phyloP scores from a whole-genome alignment of 176 grass and related monocot species.

The Cocos nucifera region DNA sequence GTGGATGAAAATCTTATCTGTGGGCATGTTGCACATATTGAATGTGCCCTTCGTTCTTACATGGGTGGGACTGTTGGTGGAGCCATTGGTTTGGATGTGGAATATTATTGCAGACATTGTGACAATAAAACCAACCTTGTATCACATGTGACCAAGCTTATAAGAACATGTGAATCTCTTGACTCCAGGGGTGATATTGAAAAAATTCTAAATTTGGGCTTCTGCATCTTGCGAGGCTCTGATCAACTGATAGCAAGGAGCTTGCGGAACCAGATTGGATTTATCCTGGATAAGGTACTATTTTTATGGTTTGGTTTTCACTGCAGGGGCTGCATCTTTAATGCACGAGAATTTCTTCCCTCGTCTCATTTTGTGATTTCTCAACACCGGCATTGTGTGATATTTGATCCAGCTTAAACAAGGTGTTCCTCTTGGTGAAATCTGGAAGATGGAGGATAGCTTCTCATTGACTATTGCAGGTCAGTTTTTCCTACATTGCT shows the following conservation, averaged over 20 bases:
- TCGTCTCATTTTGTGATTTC: conserved; percentile 6
- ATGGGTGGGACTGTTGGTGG: conserved; percentile 96
- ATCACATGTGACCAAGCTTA: conserved; percentile 41
- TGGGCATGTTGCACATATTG: conserved; percentile 74
- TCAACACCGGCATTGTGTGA: conserved; percentile 23
- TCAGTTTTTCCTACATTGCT: neutral
- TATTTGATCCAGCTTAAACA: conserved; percentile 60
- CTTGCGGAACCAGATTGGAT: conserved; percentile 48
- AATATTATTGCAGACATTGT: conserved; percentile 85
- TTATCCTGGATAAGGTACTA: conserved; percentile 54
- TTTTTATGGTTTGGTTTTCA: neutral
- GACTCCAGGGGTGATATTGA: conserved; percentile 45
- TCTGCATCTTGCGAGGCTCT: conserved; percentile 60
- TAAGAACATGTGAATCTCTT: conserved; percentile 52
- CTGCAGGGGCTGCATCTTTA: too few species aligned
- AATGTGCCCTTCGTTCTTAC: conserved; percentile 72
- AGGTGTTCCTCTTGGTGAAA: conserved; percentile 45
- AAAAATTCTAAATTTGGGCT: conserved; percentile 55
- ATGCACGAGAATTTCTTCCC: too few species aligned
- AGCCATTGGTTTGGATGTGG: conserved; percentile 57
- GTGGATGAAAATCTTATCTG: conserved; percentile 56
- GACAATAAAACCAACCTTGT: conserved; percentile 84
- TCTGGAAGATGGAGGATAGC: conserved; percentile 49
- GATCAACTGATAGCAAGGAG: conserved; percentile 38
- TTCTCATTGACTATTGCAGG: conserved; percentile 4